phyloP scores from a whole-genome alignment of 83 land plant species.

The Thuja plicata region DNA sequence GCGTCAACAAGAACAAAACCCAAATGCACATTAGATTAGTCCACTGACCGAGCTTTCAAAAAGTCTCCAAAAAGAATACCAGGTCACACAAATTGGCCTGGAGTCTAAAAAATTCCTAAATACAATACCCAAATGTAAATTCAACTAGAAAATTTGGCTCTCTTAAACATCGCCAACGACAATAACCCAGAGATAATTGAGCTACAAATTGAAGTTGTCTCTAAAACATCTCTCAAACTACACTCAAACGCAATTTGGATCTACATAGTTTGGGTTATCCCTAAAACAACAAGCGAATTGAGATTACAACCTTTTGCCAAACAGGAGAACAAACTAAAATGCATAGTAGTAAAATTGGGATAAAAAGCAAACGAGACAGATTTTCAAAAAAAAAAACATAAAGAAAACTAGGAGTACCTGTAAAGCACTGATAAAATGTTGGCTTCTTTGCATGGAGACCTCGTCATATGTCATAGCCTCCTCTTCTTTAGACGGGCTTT shows the following conservation, averaged over 20 bases:
- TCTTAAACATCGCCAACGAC: background rate
- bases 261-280: background rate
- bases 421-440: conserved; percentile 73
- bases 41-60: background rate
- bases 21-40: background rate
- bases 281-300: background rate
- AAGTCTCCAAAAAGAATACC: background rate
- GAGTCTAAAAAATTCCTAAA: background rate
- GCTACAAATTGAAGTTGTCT: background rate
- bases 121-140: background rate
- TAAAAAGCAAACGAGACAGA: background rate
- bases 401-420: conserved; percentile 45
- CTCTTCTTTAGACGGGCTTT: conserved; percentile 10
- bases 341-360: background rate
- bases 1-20: background rate
- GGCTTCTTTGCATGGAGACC: conserved; percentile 81
- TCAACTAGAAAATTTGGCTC: background rate
- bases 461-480: conserved; percentile 77
- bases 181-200: background rate
- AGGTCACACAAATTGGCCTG: background rate
- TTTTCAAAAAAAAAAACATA: conserved; percentile 5
- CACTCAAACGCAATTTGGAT: background rate
- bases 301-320: background rate
- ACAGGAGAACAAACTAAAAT: background rate
- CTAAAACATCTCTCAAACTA: background rate